Evolutionary conservation across 352 stramenopile genomes (phyloP).

Genomic region (Globisporangium paddicum): DNA sequence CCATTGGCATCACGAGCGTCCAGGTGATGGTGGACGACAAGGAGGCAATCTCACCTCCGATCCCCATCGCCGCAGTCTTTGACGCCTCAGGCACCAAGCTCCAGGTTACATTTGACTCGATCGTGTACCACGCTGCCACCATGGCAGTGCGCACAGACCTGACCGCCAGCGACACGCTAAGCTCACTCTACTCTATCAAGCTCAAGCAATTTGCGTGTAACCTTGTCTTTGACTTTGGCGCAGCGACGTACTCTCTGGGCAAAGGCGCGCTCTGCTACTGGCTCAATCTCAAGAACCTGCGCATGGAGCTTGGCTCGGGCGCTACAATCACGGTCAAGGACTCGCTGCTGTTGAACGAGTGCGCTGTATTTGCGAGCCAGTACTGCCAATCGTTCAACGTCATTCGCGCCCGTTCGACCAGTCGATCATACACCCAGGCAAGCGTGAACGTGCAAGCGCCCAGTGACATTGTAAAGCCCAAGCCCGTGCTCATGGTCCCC

Average conservation of each 20-base stretch:
- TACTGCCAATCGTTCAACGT: constrained; percentile 42
- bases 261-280: constrained; percentile 36
- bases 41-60: constrained; percentile 52
- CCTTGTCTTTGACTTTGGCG: constrained; percentile 40
- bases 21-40: constrained; percentile 55
- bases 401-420: constrained; percentile 40
- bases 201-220: constrained; percentile 42
- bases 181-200: constrained; percentile 24
- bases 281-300: constrained; percentile 48
- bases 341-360: constrained; percentile 49
- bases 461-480: constrained; percentile 29
- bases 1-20: constrained; percentile 35
- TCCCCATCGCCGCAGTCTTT: constrained; percentile 42
- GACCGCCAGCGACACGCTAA: neutral
- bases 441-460: constrained; percentile 28
- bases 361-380: constrained; percentile 35
- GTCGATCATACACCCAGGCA: constrained; percentile 53
- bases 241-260: constrained; percentile 35
- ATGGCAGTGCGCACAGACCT: constrained; percentile 33
- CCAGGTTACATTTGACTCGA: constrained; percentile 56
- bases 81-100: constrained; percentile 50
- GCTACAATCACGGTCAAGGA: constrained; percentile 38
- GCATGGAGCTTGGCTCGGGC: constrained; percentile 35
- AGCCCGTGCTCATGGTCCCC: constrained; percentile 36
- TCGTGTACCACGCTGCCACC: constrained; percentile 56